These are phyloP conservation scores for Tolypocladium paradoxum DNA, from an alignment of 2,329 filamentous ascomycete genomes.

Conservation along the genomic window DNA sequence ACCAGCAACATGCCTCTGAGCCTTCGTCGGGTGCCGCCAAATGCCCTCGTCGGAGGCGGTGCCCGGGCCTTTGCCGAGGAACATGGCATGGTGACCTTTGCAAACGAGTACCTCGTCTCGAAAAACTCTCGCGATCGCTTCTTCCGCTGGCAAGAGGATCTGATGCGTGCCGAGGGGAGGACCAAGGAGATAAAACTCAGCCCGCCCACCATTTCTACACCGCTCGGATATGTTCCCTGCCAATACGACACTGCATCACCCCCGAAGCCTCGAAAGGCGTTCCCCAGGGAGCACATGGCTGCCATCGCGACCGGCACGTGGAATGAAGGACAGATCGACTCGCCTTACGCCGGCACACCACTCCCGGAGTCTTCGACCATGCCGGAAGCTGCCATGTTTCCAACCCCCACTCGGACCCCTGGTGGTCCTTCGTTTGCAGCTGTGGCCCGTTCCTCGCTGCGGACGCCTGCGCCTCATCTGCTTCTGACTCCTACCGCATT, in stretches of 20 bases:
- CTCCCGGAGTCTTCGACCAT: slow-evolving; percentile 7
- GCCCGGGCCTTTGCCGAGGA: slow-evolving; percentile 79
- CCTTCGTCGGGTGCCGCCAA: slow-evolving; percentile 81
- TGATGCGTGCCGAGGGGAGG: slow-evolving; percentile 49
- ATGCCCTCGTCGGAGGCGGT: slow-evolving; percentile 77
- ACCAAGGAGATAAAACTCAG: slow-evolving; percentile 13
- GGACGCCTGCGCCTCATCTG: neutral
- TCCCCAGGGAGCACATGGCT: slow-evolving; percentile 36
- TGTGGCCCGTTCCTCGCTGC: slow-evolving; percentile 1
- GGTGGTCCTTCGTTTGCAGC: slow-evolving; percentile 1
- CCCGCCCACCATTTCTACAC: slow-evolving; percentile 6
- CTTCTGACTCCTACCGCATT: neutral
- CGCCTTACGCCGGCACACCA: slow-evolving; percentile 29
- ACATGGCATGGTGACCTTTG: slow-evolving; percentile 61
- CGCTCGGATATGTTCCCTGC: slow-evolving; percentile 13
- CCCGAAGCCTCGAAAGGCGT: slow-evolving; percentile 12
- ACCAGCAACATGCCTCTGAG: slow-evolving; percentile 66
- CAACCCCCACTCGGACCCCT: slow-evolving; percentile 1
- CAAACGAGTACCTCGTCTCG: slow-evolving; percentile 70
- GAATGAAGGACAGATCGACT: slow-evolving; percentile 54
- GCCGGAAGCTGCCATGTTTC: slow-evolving; percentile 9
- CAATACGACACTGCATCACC: slow-evolving; percentile 22
- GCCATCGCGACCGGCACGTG: slow-evolving; percentile 47
- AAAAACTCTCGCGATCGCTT: slow-evolving; percentile 69
- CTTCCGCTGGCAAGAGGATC: slow-evolving; percentile 65